phyloP scores from a whole-genome alignment of 169 alveolate species.

The Toxoplasma gondii region DNA sequence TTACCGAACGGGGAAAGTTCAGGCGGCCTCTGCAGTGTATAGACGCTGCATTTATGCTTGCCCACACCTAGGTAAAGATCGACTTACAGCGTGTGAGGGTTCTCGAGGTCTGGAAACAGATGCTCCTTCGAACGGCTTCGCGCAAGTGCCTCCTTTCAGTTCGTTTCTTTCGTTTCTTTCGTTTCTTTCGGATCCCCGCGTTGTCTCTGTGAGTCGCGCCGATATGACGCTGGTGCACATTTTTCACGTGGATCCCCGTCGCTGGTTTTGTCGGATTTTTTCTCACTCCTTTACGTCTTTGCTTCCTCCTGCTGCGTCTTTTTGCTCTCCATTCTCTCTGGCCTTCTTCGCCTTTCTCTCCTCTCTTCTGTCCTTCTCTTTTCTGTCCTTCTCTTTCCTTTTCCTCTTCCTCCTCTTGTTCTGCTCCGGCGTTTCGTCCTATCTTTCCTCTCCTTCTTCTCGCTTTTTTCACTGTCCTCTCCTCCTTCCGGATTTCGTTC shows the following conservation, averaged over 20 bases:
- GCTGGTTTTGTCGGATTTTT: no score
- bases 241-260: no score
- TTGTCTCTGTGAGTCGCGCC: no score
- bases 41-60: conserved; percentile 40
- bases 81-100: no score
- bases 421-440: no score
- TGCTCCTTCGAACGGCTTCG: neutral
- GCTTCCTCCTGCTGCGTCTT: no score
- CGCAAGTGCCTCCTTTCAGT: neutral
- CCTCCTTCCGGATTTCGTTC: no score
- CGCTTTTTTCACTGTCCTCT: neutral
- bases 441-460: no score
- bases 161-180: neutral
- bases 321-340: no score
- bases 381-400: neutral
- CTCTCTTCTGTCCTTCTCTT: neutral
- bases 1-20: neutral
- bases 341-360: neutral
- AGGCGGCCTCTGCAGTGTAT: conserved; percentile 18
- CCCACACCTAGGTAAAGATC: neutral
- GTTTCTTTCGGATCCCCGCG: neutral
- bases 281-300: no score
- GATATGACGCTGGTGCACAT: no score
- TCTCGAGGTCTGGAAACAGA: no score
- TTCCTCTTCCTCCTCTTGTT: neutral